phyloP scores from a whole-genome alignment of 2,329 filamentous ascomycete species.

The Arthrinium phaeospermum region DNA sequence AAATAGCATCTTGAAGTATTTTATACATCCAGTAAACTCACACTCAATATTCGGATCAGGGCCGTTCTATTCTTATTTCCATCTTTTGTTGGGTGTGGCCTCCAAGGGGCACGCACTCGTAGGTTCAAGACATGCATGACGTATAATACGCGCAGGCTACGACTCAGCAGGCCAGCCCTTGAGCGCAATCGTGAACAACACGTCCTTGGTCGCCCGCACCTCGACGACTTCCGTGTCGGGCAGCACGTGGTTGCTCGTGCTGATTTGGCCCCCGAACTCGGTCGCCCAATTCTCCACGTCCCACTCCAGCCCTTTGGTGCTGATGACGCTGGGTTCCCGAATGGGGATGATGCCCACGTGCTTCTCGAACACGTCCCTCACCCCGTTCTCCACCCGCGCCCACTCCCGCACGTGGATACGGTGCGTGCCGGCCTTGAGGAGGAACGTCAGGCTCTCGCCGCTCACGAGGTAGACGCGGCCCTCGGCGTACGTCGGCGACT shows the following conservation, averaged over 20 bases:
- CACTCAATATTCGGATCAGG: not conserved
- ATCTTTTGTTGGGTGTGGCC: not conserved
- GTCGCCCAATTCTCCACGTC: slow-evolving; percentile 85
- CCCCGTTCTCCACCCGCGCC: slow-evolving; percentile 28
- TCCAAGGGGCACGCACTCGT: not conserved
- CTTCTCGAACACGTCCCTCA: slow-evolving; percentile 66
- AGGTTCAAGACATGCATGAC: not conserved
- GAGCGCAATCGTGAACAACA: slow-evolving; percentile 78
- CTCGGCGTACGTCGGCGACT: slow-evolving; percentile 47
- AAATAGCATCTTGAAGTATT: slow-evolving; percentile 14
- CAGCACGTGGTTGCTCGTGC: slow-evolving; percentile 80
- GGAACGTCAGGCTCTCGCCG: slow-evolving; percentile 79
- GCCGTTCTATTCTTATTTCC: not conserved
- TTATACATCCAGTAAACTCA: not conserved
- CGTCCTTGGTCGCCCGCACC: slow-evolving; percentile 66
- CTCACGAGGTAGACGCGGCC: slow-evolving; percentile 80
- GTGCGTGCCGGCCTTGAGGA: slow-evolving; percentile 74
- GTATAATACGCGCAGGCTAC: not conserved
- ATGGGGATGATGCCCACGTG: slow-evolving; percentile 88
- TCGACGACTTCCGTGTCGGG: slow-evolving; percentile 64
- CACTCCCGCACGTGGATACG: slow-evolving; percentile 66
- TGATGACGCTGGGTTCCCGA: slow-evolving; percentile 78
- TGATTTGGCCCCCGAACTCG: slow-evolving; percentile 73
- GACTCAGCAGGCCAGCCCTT: slow-evolving; percentile 28
- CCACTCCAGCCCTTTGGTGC: slow-evolving; percentile 85